Evolutionary conservation across 164 flowering plant species (phyloP), one percentile per base, ranked within the genome.

Genomic region (Chimonanthus praecox): DNA sequence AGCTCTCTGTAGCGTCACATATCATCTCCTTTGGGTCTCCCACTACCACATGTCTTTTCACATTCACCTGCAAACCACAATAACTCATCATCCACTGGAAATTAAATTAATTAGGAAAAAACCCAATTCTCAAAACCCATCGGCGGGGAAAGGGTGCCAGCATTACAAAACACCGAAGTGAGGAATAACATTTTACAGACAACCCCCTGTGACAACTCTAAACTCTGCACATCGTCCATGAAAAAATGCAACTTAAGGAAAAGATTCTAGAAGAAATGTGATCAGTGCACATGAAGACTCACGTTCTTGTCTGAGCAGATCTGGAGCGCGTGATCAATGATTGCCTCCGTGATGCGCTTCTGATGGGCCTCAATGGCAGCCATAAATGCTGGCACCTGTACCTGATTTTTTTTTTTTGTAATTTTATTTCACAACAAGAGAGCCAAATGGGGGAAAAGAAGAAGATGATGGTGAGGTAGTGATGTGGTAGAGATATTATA

Each of bases 331-430:
- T 88, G 92, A 62, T 79, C 80, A 5, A 93, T 18, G 7, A 93
- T 83, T 47, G 94, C 97, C 48, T 85, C 83, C 8, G 89, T 77
- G 70, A 93, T 88, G 9, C 93, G 82, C 77, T 61, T 72, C 84
- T 91, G 95, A 71, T 93, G 97, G 49, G 92, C 87, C 78, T 91
- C 89, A 65, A 93, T 87, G 11, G 97, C 98, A n/a, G 88, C 91
- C 8, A 84, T 68, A 75, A 91, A 86, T 5, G 98, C 98, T 20
- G 97, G 98, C 58, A 91, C 97, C 83, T 87, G 95, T 72, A 88
- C 6, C 73, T 83, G 77, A 76, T 77, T 20, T 20, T 88, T 47
- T 45, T 44, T 9, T 65, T 33, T 45, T 45, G 68, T 54, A 33
- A 33, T 33, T 7, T 54, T 54, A 10, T 54, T 54, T 13, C 60